Percentiles rank a stretch among this genome's conserved stretches.
These are phyloP conservation scores for Gelatoporia subvermispora DNA, from an alignment of 768 basidiomycete genomes.

Conservation along the genomic window DNA sequence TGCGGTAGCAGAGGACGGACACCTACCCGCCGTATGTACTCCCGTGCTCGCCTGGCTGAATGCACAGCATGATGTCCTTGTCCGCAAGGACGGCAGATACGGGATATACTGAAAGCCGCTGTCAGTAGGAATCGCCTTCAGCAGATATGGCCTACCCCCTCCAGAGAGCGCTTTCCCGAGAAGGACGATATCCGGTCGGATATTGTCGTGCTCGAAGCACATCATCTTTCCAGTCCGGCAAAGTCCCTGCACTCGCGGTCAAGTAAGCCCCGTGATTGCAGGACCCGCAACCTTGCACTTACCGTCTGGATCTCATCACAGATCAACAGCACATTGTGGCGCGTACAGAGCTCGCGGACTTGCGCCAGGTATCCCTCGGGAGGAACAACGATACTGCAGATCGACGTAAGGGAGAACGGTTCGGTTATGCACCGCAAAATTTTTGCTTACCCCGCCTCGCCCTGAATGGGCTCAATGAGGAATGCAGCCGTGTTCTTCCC, in stretches of 20 bases:
- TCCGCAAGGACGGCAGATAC: conserved; percentile 93
- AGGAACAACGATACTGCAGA: conserved; percentile 81
- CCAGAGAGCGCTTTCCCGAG: conserved; percentile 97
- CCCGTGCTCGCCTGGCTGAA: conserved; percentile 93
- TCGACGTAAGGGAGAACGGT: background rate
- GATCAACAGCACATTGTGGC: conserved; percentile 92
- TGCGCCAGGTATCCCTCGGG: conserved; percentile 78
- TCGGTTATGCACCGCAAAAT: background rate
- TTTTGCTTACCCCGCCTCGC: conserved; percentile 85
- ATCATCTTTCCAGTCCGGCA: conserved; percentile 94
- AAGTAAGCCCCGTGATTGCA: background rate
- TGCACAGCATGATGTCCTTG: conserved; percentile 90
- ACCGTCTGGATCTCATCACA: conserved; percentile 99
- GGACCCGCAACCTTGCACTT: conserved; percentile 7
- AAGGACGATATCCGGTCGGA: conserved; percentile 88
- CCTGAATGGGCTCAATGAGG: conserved; percentile 96
- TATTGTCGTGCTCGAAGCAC: conserved; percentile 79
- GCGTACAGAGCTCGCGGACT: conserved; percentile 80
- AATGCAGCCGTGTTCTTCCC: conserved; percentile 88
- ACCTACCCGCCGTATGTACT: conserved; percentile 91
- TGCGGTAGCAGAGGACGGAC: background rate
- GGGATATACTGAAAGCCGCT: conserved; percentile 68
- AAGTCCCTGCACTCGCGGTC: conserved; percentile 53
- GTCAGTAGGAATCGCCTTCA: background rate
- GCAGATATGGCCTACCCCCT: conserved; percentile 54